These are phyloP conservation scores for Begonia masoniana DNA, from an alignment of 306 rosid species.

Conservation along the genomic window DNA sequence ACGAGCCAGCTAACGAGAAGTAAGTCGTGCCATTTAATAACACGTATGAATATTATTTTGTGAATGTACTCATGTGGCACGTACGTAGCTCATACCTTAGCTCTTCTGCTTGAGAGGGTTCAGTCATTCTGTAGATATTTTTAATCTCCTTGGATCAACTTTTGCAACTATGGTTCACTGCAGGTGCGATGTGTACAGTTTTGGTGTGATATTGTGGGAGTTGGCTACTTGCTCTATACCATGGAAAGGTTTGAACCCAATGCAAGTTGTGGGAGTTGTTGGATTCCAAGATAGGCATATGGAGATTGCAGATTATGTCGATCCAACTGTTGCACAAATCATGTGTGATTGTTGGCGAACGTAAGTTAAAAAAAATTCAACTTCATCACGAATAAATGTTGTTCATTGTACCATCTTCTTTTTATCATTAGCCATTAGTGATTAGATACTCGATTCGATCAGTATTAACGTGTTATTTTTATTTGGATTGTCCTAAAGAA, in stretches of 20 bases:
- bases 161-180: constrained; percentile 10
- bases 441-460: too few relatives aligned
- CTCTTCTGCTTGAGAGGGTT: too few relatives aligned
- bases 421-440: too few relatives aligned
- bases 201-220: constrained; percentile 98
- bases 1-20: constrained; percentile 95
- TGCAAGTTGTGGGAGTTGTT: constrained; percentile 99
- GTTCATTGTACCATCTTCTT: too few relatives aligned
- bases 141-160: too few relatives aligned
- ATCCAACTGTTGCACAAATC: constrained; percentile 71
- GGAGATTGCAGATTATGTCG: constrained; percentile 75
- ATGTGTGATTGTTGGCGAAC: constrained; percentile 89
- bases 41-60: too few relatives aligned
- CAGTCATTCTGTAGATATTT: too few relatives aligned
- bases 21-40: constrained; percentile 11
- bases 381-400: too few relatives aligned
- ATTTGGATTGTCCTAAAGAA: not conserved
- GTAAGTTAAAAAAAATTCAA: constrained; percentile 26
- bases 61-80: too few relatives aligned
- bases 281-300: constrained; percentile 95
- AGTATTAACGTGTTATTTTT: too few relatives aligned
- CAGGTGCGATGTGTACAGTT: constrained; percentile 99
- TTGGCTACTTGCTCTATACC: constrained; percentile 59
- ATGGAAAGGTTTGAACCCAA: constrained; percentile 97
- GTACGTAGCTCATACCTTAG: too few relatives aligned